Conservation (phyloP, 2,329 filamentous ascomycete genomes). For the Tolypocladium tropicale region DNA sequence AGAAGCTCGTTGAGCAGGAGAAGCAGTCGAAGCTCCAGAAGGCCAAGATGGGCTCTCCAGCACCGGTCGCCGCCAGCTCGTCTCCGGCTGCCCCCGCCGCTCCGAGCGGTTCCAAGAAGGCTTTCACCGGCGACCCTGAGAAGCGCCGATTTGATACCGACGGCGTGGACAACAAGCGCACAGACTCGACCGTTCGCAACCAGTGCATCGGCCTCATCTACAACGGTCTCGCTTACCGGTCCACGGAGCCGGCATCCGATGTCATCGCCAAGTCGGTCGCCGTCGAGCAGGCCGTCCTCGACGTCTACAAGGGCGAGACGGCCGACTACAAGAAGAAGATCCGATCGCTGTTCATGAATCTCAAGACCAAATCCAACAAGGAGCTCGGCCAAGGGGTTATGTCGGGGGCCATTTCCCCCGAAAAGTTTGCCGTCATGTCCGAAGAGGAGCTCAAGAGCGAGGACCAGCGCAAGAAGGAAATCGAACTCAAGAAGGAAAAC, state of each 20-base stretch:
- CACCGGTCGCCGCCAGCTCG: conserved; percentile 34
- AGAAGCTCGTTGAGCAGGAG: conserved; percentile 61
- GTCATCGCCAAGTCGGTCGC: conserved; percentile 70
- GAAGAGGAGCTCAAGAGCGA: conserved; percentile 86
- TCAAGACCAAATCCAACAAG: conserved; percentile 85
- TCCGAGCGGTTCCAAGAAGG: conserved; percentile 26
- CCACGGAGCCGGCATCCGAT: conserved; percentile 57
- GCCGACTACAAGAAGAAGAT: conserved; percentile 79
- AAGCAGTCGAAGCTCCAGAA: conserved; percentile 39
- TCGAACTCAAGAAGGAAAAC: conserved; percentile 76
- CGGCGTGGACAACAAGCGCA: conserved; percentile 66
- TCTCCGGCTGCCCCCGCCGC: conserved; percentile 42
- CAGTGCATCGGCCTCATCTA: conserved; percentile 86
- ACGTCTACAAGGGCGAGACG: conserved; percentile 58
- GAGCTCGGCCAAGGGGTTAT: conserved; percentile 69
- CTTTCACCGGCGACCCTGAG: conserved; percentile 57
- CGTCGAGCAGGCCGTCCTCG: conserved; percentile 70
- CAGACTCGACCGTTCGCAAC: conserved; percentile 64
- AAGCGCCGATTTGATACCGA: conserved; percentile 79
- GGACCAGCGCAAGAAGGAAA: conserved; percentile 66
- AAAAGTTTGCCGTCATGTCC: conserved; percentile 74
- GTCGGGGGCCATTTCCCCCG: conserved; percentile 58
- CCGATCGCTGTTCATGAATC: conserved; percentile 84
- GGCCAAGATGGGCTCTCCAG: conserved; percentile 29
- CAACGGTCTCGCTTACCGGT: conserved; percentile 70